Conservation (phyloP, 2,329 filamentous ascomycete species). For the Venturia effusa region DNA sequence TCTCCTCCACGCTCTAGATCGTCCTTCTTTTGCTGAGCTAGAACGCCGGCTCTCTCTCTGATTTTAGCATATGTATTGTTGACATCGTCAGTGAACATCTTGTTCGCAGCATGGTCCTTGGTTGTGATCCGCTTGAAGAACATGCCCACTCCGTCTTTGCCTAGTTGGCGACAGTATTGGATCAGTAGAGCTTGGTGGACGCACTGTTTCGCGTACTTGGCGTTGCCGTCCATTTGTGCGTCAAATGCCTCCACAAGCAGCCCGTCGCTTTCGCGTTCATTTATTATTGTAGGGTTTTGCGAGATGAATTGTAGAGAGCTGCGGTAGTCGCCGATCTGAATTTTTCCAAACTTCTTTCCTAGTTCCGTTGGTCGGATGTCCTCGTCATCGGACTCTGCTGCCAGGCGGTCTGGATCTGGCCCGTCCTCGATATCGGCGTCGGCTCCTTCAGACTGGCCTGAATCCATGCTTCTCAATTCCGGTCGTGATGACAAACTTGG, state of each 20-base stretch:
- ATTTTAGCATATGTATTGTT: constrained; percentile 79
- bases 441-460: constrained; percentile 43
- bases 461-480: constrained; percentile 21
- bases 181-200: constrained; percentile 88
- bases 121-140: constrained; percentile 96
- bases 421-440: constrained; percentile 52
- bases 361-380: constrained; percentile 65
- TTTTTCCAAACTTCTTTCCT: constrained; percentile 71
- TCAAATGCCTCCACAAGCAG: constrained; percentile 88
- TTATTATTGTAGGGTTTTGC: constrained; percentile 66
- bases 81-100: constrained; percentile 87
- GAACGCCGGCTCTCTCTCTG: constrained; percentile 62
- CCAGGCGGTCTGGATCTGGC: constrained; percentile 25
- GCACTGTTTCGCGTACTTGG: constrained; percentile 70
- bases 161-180: constrained; percentile 88
- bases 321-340: constrained; percentile 64
- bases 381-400: constrained; percentile 54
- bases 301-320: constrained; percentile 65
- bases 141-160: constrained; percentile 73
- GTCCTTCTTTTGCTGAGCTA: constrained; percentile 47
- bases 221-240: constrained; percentile 63
- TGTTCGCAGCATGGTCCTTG: constrained; percentile 77
- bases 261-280: constrained; percentile 81
- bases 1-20: constrained; percentile 49
- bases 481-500: constrained; percentile 15